Evolutionary conservation across 345 rosid species (phyloP), one percentile per base, ranked within the genome.

Genomic region (Cochlearia excelsa): DNA sequence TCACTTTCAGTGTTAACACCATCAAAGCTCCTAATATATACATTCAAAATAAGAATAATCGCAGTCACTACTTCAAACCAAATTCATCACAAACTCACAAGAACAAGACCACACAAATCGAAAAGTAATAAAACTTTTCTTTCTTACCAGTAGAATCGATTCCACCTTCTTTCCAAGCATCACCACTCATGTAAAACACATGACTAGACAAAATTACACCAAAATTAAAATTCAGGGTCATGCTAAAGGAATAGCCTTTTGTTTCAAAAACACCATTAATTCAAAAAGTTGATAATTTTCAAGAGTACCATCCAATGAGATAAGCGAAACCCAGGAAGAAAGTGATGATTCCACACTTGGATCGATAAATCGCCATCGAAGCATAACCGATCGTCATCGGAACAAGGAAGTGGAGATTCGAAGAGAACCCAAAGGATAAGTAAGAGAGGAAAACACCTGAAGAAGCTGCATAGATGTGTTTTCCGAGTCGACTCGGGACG

Each of bases 111-210:
- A 57, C 26, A 16, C 23, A 16, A 16, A 16, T 16, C 23, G 23
- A 16, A 16, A 16, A 16, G 23, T 16, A 16, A 16, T 16, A 16
- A 16, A 16, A 16, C 23, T 16, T 16, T 16, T 16, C 23, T 16
- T 16, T 6, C 3, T 81, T 68, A 87, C 99, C 99, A 61, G 99
- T 93, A 51, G 92, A 79, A 74, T 93, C 99, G 10, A 89, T 93
- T 56, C 97, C 99, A 51, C 99, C 99, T 81, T 85, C 97, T 78
- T 93, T 93, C 99, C 99, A 93, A 9, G 99, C 99, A 82, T 93
- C 99, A 42, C 99, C 99, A 57, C 97, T 93, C 99, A 93, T 90
- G 77, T 93, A 93, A 79, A 80, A 84, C 51, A 93, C 95, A 78
- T 93, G 97, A 76, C 99, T 93, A 75, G 76, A 85, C 29, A 2